Conservation (phyloP, 2,329 filamentous ascomycete genomes). For the Aspergillus costaricaensis region DNA sequence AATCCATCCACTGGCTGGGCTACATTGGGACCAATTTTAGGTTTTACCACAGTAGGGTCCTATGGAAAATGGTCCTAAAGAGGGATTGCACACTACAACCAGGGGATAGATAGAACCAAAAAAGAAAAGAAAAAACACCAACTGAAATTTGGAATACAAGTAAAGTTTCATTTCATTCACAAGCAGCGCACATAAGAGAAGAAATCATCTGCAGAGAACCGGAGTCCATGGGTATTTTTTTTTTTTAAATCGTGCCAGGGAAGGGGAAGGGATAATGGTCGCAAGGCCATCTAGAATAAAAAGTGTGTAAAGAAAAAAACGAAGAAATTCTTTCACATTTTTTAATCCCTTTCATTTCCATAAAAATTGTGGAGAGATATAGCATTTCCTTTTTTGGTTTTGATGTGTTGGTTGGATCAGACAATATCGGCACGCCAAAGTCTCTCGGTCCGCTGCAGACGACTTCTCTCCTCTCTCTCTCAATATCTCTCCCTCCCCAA, state of each 20-base stretch:
- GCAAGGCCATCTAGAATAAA: neutral
- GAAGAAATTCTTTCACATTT: conserved; percentile 23
- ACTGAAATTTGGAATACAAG: neutral
- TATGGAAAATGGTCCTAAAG: no score
- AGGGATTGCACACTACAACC: no score
- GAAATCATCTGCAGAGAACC: neutral
- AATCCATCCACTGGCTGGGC: no score
- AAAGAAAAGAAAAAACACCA: neutral
- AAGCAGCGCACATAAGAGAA: neutral
- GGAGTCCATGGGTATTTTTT: neutral
- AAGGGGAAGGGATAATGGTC: neutral
- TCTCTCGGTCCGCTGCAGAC: conserved; percentile 12
- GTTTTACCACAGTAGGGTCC: no score
- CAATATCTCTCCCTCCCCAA: conserved; percentile 10
- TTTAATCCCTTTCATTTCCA: conserved; percentile 18
- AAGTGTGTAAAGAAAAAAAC: conserved; percentile 8
- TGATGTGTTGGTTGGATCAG: conserved; percentile 3
- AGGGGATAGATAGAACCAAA: neutral
- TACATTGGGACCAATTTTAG: no score
- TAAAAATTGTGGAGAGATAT: conserved; percentile 19
- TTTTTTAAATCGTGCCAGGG: neutral
- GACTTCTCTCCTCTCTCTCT: conserved; percentile 1
- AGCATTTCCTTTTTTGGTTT: conserved; percentile 23
- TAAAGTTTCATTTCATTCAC: neutral
- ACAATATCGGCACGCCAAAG: conserved; percentile 18